Evolutionary conservation across 2,329 filamentous ascomycete species (phyloP), one percentile per base, ranked within the genome.

Genomic region (Aspergillus pseudoviridinutans): DNA sequence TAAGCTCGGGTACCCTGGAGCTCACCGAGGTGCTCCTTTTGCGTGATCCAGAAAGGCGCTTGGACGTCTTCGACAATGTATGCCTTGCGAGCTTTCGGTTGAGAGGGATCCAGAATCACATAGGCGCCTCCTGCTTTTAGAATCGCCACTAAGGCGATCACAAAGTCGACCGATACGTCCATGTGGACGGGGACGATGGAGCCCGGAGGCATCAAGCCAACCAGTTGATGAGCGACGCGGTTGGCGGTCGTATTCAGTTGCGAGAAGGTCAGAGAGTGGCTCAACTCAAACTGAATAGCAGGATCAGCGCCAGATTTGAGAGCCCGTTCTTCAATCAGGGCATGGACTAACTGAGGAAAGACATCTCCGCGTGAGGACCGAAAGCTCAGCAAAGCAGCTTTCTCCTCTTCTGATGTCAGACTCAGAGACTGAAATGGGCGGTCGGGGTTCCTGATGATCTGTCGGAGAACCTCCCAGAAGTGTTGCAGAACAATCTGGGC

Each of bases 121-220:
- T 52, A 59, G 49, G 58, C 58, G 14, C 50, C 58, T 14, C 58
- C 58, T 22, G 58, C 42, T 35, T 59, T 59, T 17, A 59, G 38
- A 22, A 57, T 42, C 9, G 58, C 54, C 10, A 59, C 20, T 24
- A 58, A 27, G 27, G 56, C 38, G 8, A 58, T 49, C 4, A 53
- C 29, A 49, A 54, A 35, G 38, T 47, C 27, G 3, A 52, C 50
- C 7, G 56, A 58, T 7, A 47, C 42, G 42, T 50, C 46, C 42
- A 55, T 55, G 24, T 49, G 44, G n/a, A 55, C 24, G 32, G 53
- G 46, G 27, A 55, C 24, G 20, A 50, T 24, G 3, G 42, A 49
- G 12, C 29, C 46, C 20, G 25, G 28, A 14, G 28, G 3, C 12
- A 35, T 10, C 28, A 25, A 14, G 12, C 17, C 32, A 7, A 47